phyloP scores from a whole-genome alignment of 2,329 filamentous ascomycete genomes.

The Myriosclerotinia scirpicola region DNA sequence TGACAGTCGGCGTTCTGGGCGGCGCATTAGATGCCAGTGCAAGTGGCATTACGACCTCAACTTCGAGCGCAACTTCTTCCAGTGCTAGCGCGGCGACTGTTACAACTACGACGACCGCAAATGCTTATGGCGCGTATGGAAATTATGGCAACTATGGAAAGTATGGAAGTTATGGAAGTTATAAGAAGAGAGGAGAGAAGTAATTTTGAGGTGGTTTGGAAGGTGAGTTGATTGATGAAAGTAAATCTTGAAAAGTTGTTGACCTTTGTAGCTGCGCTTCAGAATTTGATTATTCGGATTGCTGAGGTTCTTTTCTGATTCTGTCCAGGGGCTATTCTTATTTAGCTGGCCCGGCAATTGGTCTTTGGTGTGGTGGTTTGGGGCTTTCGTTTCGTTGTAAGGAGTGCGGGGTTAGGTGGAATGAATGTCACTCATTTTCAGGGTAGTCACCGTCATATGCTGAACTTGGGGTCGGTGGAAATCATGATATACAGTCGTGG shows the following conservation, averaged over 20 bases:
- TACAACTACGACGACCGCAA: not conserved
- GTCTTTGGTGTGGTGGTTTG: not conserved
- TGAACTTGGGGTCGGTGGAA: not conserved
- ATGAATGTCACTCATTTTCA: not conserved
- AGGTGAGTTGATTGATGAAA: not conserved
- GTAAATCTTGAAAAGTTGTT: not conserved
- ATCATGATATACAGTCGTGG: not conserved
- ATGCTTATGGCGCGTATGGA: conserved; percentile 12
- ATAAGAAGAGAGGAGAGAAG: conserved; percentile 13
- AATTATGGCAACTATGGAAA: conserved; percentile 21
- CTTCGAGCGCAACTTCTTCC: not conserved
- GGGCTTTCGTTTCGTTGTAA: not conserved
- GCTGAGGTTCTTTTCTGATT: not conserved
- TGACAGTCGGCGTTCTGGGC: not conserved
- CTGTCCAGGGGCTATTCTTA: no score
- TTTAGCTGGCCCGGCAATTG: no score
- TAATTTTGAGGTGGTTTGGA: not conserved
- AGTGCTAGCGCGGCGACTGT: not conserved
- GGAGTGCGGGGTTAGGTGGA: no score
- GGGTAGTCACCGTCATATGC: not conserved
- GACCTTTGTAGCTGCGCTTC: not conserved
- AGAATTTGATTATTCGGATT: not conserved
- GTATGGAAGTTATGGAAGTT: conserved; percentile 22
- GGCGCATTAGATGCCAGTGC: conserved; percentile 3
- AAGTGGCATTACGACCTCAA: not conserved